phyloP scores from a whole-genome alignment of 1,284 basidiomycete species.

The Sphaerobolus stellatus region DNA sequence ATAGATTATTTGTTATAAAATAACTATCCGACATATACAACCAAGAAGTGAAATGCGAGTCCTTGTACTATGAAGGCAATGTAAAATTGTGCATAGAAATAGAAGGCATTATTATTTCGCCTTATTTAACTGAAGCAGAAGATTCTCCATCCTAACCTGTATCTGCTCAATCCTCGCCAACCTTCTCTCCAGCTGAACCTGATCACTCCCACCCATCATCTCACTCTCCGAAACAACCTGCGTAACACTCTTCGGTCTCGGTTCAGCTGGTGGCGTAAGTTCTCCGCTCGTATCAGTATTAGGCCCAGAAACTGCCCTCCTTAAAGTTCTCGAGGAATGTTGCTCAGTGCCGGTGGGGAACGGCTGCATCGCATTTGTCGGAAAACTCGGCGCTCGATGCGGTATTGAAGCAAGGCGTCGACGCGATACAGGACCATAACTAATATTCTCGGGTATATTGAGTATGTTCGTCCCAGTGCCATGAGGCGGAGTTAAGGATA shows the following conservation, averaged over 20 bases:
- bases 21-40: too few relatives aligned
- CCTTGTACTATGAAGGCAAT: too few relatives aligned
- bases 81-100: not conserved
- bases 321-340: constrained; percentile 12
- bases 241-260: constrained; percentile 38
- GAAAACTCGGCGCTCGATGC: constrained; percentile 7
- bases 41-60: too few relatives aligned
- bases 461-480: too few relatives aligned
- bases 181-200: constrained; percentile 36
- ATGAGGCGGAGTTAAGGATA: too few relatives aligned
- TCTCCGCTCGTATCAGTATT: constrained; percentile 9
- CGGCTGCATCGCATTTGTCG: constrained; percentile 26
- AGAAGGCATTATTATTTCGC: constrained; percentile 2
- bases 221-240: constrained; percentile 39
- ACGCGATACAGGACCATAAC: constrained; percentile 60
- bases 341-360: constrained; percentile 21
- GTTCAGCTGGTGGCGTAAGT: constrained; percentile 24
- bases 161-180: constrained; percentile 59
- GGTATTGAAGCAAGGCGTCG: constrained; percentile 51
- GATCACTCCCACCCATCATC: constrained; percentile 22
- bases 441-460: constrained; percentile 39
- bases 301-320: constrained; percentile 3
- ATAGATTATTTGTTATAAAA: too few relatives aligned
- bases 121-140: constrained; percentile 44
- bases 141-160: constrained; percentile 62